Percentiles rank a stretch among this genome's conserved stretches.
phyloP scores from a whole-genome alignment of 768 basidiomycete species.

The Amyloporia xantha region DNA sequence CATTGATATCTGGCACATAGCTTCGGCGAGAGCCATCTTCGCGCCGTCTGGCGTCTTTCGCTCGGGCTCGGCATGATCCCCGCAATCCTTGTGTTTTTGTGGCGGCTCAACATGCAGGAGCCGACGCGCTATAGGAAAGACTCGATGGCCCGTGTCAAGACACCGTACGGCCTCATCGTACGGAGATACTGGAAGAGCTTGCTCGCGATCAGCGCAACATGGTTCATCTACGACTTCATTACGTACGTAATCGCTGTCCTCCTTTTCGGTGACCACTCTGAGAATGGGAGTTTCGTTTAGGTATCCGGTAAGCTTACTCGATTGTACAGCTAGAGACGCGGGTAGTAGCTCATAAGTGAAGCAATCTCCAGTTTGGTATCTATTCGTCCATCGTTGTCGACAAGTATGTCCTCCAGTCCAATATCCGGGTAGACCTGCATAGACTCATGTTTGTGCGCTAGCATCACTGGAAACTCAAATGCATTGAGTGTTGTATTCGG shows the following conservation, averaged over 20 bases:
- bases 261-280: slow-evolving; percentile 1
- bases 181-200: slow-evolving; percentile 77
- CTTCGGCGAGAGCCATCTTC: slow-evolving; percentile 72
- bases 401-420: slow-evolving; percentile 36
- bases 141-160: slow-evolving; percentile 67
- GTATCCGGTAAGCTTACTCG: too few species aligned
- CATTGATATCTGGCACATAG: slow-evolving; percentile 29
- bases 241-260: slow-evolving; percentile 30
- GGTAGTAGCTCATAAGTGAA: too few species aligned
- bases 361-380: slow-evolving; percentile 51
- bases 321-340: too few species aligned
- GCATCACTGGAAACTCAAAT: slow-evolving; percentile 48
- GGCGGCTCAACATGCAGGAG: slow-evolving; percentile 83
- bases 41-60: slow-evolving; percentile 82
- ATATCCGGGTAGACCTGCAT: neutral
- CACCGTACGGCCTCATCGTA: slow-evolving; percentile 73
- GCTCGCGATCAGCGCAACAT: slow-evolving; percentile 66
- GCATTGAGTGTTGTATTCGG: slow-evolving; percentile 64
- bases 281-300: neutral
- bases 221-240: slow-evolving; percentile 86
- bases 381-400: slow-evolving; percentile 75
- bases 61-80: slow-evolving; percentile 81
- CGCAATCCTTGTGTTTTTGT: slow-evolving; percentile 71
- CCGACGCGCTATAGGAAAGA: slow-evolving; percentile 67
- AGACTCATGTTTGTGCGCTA: slow-evolving; percentile 19